Evolutionary conservation across 805 yeast genomes (phyloP), one percentile per base, ranked within the genome.

Genomic region (Candida lessepsii): DNA sequence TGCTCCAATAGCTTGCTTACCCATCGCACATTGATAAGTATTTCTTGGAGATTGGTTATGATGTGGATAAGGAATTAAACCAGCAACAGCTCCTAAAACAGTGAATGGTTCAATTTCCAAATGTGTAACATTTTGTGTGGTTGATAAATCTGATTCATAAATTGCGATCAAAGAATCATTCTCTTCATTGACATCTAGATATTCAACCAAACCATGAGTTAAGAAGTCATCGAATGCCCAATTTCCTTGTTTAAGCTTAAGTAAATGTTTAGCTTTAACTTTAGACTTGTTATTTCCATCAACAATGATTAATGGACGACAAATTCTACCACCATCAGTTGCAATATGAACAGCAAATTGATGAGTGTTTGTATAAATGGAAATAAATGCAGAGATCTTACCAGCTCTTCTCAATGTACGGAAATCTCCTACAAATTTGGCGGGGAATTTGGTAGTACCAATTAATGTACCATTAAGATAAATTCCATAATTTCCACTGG

Each of bases 1-100:
- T 2, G 98, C 98, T 52, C 99, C 99, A 63, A 93, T 91, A n/a
- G 99, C 99, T 70, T 93, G 99, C 67, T 88, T 88, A 80, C 99
- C 99, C 99, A 93, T 93, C 48, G 99, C 99, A 63, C 96, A 90
- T 72, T 93, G 99, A 67, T 93, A 93, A 2, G 99, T 93, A 61
- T 93, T 93, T 80, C 99, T 91, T 44, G 99, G 99, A 44, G 97
- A 90, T 73, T 93, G 99, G 65, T 93, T 93, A 67, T 93, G 99
- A 69, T 93, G 98, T 9, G 99, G 99, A 86, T 91, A 93, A 13
- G 99, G 99, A 76, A 93, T 93, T 60, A 93, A 89, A 20, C 96
- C 87, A 4, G 99, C 96, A 40, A 87, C 96, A 0, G 96, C 96
- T 42, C 96, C 96, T 23, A 88, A 67, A 3, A 88, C 83, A 0